Evolutionary conservation across 2,329 filamentous ascomycete genomes (phyloP), one percentile per base, ranked within the genome.

Genomic region (Aspergillus japonicus): DNA sequence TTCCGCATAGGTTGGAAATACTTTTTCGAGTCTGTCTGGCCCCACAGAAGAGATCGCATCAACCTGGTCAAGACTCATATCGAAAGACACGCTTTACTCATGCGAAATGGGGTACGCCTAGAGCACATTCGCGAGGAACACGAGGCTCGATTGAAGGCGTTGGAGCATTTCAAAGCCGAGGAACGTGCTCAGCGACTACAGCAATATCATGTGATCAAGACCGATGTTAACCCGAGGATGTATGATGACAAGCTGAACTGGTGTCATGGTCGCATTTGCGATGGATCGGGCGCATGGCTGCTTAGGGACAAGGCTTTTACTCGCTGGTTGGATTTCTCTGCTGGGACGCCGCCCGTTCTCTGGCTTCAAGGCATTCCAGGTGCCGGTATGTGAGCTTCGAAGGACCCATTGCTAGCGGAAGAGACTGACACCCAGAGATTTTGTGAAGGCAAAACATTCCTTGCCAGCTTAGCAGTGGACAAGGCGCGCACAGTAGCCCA

Each of bases 291-390:
- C 11, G 35, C 24, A n/a, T 61, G 59, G 59, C 26, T 61, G 29
- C 23, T 58, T n/a, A n/a, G 52, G 23, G 59, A 61, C 14, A 21
- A n/a, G 31, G n/a, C 50, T 4, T 56, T 58, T 31, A 55, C 47
- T 2, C 31, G 31, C 1, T 61, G 59, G 59, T 29, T 59, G 12
- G 23, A 52, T 55, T 29, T 29, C 26, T 29, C 26, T 10, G 42
- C 3, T 10, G 12, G 10, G 31, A 26, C 54, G 29, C 21, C 42
- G 7, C 26, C 47, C 35, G 44, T 47, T 12, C 33, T 66, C 7
- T 70, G 67, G 67, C 33, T 68, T 23, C 58, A 64, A 31, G 68
- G 67, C 8, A 70, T 70, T 31, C 66, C 67, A 5, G 68, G 66
- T 0, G 65, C 68, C 54, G 68, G 66, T 29, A 29, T 29, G 26